These are phyloP conservation scores for Pichia rugopelliculosa DNA, from an alignment of 805 yeast genomes.

Conservation along the genomic window DNA sequence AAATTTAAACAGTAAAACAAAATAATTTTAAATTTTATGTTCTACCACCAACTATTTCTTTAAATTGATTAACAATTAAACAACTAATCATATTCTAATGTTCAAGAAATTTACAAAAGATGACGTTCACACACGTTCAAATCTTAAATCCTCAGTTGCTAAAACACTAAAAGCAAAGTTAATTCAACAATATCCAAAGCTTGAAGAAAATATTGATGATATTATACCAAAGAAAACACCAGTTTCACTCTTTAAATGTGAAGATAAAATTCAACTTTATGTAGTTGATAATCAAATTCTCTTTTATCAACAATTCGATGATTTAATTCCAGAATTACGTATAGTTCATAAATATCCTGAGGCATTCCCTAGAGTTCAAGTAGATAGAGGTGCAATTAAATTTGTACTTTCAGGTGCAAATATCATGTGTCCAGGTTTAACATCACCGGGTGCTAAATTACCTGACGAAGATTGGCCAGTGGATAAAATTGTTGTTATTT, in stretches of 20 bases:
- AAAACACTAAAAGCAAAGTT: conserved; percentile 75
- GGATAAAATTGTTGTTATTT: conserved; percentile 69
- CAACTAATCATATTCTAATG: conserved; percentile 14
- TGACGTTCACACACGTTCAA: conserved; percentile 84
- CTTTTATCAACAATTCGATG: conserved; percentile 75
- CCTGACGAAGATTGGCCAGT: conserved; percentile 66
- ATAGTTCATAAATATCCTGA: conserved; percentile 77
- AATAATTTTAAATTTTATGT: no score
- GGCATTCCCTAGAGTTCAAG: conserved; percentile 79
- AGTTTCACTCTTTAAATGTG: conserved; percentile 74
- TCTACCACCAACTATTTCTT: no score
- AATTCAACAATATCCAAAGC: conserved; percentile 62
- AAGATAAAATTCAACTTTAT: conserved; percentile 78
- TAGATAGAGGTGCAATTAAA: conserved; percentile 94
- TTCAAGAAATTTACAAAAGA: conserved; percentile 59
- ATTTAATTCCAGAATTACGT: conserved; percentile 65
- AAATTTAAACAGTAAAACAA: no score
- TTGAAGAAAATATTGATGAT: conserved; percentile 72
- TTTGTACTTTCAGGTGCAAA: conserved; percentile 94
- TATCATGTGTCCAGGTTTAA: conserved; percentile 93
- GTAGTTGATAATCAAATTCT: conserved; percentile 66
- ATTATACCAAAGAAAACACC: conserved; percentile 86
- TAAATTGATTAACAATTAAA: neutral
- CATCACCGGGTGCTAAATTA: conserved; percentile 74
- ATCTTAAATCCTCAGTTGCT: conserved; percentile 90